Conservation (phyloP, 2,329 filamentous ascomycete genomes). For the Alternaria viburni region DNA sequence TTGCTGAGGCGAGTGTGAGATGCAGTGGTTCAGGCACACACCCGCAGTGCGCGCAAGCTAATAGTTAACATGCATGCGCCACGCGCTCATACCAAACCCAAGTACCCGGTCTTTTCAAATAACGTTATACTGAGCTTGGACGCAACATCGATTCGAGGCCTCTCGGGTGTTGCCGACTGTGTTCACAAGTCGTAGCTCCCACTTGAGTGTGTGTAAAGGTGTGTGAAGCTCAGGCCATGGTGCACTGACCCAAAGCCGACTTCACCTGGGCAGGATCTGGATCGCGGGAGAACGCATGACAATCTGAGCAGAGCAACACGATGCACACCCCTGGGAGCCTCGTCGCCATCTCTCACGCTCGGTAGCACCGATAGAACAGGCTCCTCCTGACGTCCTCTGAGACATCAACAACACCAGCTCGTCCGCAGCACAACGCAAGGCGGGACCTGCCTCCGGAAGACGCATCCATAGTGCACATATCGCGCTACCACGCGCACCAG, state of each 20-base stretch:
- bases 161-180: not conserved
- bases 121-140: not conserved
- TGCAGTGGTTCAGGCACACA: too few relatives aligned
- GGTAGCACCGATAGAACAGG: not conserved
- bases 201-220: not conserved
- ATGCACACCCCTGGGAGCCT: fast-evolving
- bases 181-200: not conserved
- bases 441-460: not conserved
- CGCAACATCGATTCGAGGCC: not conserved
- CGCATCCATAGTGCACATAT: not conserved
- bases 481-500: not conserved
- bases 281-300: not conserved
- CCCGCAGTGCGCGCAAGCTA: too few relatives aligned
- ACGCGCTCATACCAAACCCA: not conserved
- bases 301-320: not conserved
- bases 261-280: not conserved
- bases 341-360: not conserved
- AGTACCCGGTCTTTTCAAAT: not conserved
- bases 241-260: not conserved
- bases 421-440: not conserved
- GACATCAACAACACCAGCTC: not conserved
- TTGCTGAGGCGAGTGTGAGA: too few relatives aligned
- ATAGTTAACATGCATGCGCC: not conserved
- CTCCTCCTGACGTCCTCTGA: not conserved
- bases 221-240: fast-evolving